A percentile compares a stretch with the other conserved stretches of the same genome.
Conservation (phyloP, 257 asterid genomes). For the Galeopsis tetrahit region DNA sequence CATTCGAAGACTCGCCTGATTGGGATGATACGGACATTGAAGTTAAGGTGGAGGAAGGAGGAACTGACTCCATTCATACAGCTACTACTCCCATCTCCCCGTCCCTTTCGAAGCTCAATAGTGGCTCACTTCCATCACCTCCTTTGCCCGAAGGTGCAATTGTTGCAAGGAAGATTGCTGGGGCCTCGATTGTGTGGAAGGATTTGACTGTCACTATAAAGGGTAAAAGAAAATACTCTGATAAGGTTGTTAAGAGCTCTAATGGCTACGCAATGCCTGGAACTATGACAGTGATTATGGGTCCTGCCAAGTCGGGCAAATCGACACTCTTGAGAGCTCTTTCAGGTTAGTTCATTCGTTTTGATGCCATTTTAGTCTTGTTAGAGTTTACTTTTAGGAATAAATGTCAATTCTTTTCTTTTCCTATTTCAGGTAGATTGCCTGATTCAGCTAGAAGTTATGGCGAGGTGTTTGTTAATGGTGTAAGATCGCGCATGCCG, state of each 20-base stretch:
- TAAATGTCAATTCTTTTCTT: slow-evolving; percentile 5
- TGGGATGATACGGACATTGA: slow-evolving; percentile 95
- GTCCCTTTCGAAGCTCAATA: slow-evolving; percentile 84
- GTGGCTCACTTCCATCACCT: slow-evolving; percentile 86
- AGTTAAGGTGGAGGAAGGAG: slow-evolving; percentile 80
- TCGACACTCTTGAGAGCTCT: slow-evolving; percentile 97
- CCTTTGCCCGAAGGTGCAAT: slow-evolving; percentile 75
- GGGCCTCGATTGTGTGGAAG: slow-evolving; percentile 95
- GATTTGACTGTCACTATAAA: slow-evolving; percentile 89
- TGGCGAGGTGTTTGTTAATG: slow-evolving; percentile 92
- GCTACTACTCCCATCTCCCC: slow-evolving; percentile 88
- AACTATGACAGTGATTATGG: slow-evolving; percentile 99
- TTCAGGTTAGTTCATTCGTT: slow-evolving; percentile 61
- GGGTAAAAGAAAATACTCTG: slow-evolving; percentile 93
- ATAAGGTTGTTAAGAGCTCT: slow-evolving; percentile 88
- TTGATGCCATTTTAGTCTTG: slow-evolving; percentile 13
- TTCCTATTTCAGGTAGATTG: slow-evolving; percentile 70
- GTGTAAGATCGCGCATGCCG: slow-evolving; percentile 67
- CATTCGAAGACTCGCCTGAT: slow-evolving; percentile 95
- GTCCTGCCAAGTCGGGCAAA: slow-evolving; percentile 98
- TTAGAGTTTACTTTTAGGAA: slow-evolving; percentile 10
- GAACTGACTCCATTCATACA: slow-evolving; percentile 80
- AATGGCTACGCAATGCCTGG: slow-evolving; percentile 96
- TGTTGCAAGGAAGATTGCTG: slow-evolving; percentile 67
- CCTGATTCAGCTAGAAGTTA: slow-evolving; percentile 80